Evolutionary conservation across 148 eudicot genomes (phyloP).

Genomic region (Salicornia ramosissima): DNA sequence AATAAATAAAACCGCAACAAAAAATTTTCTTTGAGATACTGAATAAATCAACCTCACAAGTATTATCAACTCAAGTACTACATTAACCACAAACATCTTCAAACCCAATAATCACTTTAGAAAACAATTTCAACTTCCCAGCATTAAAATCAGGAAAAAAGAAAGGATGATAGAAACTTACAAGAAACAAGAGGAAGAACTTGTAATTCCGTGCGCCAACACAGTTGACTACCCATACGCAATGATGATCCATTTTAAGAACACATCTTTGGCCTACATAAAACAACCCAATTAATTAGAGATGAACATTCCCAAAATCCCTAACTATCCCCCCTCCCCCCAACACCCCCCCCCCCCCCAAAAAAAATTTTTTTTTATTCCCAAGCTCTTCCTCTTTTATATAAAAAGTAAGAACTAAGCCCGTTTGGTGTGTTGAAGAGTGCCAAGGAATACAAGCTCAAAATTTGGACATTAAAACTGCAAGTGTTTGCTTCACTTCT

Average conservation of each 20-base stretch:
- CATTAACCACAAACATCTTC: neutral
- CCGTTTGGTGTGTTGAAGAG: too few species aligned
- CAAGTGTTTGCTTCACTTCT: neutral
- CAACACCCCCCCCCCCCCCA: neutral
- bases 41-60: too few species aligned
- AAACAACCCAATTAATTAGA: neutral
- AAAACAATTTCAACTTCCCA: neutral
- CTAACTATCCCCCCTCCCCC: neutral
- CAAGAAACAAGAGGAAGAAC: slow-evolving; percentile 84
- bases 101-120: neutral
- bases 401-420: too few species aligned
- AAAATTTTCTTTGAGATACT: too few species aligned
- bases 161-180: slow-evolving; percentile 25
- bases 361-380: too few species aligned
- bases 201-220: slow-evolving; percentile 93
- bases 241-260: slow-evolving; percentile 97
- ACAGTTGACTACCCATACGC: slow-evolving; percentile 97
- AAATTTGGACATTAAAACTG: neutral
- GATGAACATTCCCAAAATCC: neutral
- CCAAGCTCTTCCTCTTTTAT: too few species aligned
- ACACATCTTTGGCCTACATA: slow-evolving; percentile 86
- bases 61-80: too few species aligned
- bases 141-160: slow-evolving; percentile 1
- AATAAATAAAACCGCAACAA: too few species aligned
- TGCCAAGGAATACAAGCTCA: neutral